Base-by-base conservation (phyloP, 2,329 filamentous ascomycete genomes). In the Madurella fahalii region DNA sequence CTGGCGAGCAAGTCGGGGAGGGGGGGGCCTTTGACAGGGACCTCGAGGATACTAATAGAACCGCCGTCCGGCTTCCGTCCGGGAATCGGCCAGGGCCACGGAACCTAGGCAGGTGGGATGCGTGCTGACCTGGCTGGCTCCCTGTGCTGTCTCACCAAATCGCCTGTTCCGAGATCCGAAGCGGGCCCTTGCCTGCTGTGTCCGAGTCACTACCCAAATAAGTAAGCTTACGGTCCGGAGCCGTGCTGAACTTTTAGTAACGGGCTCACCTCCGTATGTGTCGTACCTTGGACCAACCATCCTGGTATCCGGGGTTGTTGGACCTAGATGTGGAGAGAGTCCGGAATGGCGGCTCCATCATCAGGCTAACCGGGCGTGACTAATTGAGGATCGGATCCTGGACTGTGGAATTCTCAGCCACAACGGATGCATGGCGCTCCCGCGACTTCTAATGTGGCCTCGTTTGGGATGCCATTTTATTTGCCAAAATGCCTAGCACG, bases 321-420 rank as follows among this genome's bases (percentile, higher is more conserved):
- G 57, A 56, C 41, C 31, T 43, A 20, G 47, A 25, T 45, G 54
- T 60, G 61, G 59, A 61, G 61, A 63, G 57, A 61, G 61, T 61
- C 61, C 61, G 58, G 45, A 51, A 52, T 41, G 49, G 47, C 31
- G 40, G 16, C n/a, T n/a, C 37, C 40, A 15, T 37, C 32, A 40
- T 53, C 45, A 47, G 34, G 50, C 15, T 50, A 50, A 53, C 52
- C 45, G 39, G 42, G 51, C 52, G 50, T 41, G 40, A 12, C 39
- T 18, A 41, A 18, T 46, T 40, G 46, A 20, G 30, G n/a, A 16
- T 47, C 20, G 16, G 43, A 50, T 51, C 42, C 37, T 37, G 47
- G 47, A 46, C 20, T 37, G 47, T 54, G 47, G 37, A 25, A 51
- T 50, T 25, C 25, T 25, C 3, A 25, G 30, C 40, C 32, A 41